Evolutionary conservation across 1,284 basidiomycete species (phyloP), one percentile per base, ranked within the genome.

Genomic region (Rhizoctonia solani): DNA sequence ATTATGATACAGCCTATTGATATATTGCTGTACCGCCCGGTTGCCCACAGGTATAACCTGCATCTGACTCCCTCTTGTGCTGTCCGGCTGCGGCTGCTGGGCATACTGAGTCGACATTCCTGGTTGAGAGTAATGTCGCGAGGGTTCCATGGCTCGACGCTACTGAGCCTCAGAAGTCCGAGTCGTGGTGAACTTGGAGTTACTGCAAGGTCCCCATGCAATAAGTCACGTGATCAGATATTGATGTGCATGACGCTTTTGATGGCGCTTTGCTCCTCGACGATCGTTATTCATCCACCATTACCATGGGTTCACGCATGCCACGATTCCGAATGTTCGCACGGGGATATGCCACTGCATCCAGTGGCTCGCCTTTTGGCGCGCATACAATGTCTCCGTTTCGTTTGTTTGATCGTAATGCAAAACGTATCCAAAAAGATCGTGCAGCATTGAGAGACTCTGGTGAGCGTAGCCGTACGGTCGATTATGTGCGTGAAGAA

Each of bases 401-500:
- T 75, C 83, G 89, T 73, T 87, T 98, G 23, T 99, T 99, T 74
- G 95, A 99, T 77, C 86, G 95, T 52, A 77, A 82, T 52, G 86
- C 82, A n/a, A 99, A 99, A 78, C 81, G 79, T 39, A 75, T 85
- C 9, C 96, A 99, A 77, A 88, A 87, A 73, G 87, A 96, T 74
- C 82, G 87, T 11, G 89, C 94, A 1, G 91, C 85, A 1, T 68
- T 74, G 49, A 82, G 80, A 54, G 83, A 85, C 50, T 83, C 78
- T 34, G 87, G 86, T 13, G 76, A 79, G 30, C 81, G 82, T 47
- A 94, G 88, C 73, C 82, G 87, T 70, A 84, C 86, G 0, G 93
- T 97, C 0, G 97, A 99, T 81, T 99, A 99, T 77, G 81, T 99
- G 21, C 85, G 93, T 30, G 86, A 93, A 67, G 94, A 95, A 74